Percentiles rank a stretch among this genome's conserved stretches.
These are phyloP conservation scores for Leptosphaerulina australis DNA, from an alignment of 2,329 filamentous ascomycete genomes.

Conservation along the genomic window DNA sequence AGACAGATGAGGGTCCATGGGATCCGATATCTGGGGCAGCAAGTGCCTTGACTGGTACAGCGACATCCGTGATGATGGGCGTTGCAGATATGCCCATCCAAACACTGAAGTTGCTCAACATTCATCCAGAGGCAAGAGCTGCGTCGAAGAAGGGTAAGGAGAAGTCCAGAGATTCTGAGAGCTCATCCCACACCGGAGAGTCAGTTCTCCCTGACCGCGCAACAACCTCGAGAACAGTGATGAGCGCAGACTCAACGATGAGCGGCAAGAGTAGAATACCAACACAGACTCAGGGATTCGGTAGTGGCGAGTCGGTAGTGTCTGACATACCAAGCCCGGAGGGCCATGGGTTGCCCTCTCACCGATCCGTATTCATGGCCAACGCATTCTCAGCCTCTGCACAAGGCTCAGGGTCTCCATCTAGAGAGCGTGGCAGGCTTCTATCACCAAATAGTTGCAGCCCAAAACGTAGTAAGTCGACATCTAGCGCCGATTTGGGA, in stretches of 20 bases:
- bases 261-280: constrained; percentile 32
- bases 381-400: constrained; percentile 41
- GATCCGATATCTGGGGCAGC: constrained; percentile 61
- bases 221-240: constrained; percentile 20
- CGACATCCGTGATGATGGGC: constrained; percentile 80
- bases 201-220: constrained; percentile 22
- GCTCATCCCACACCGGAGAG: constrained; percentile 23
- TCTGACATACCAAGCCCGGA: constrained; percentile 18
- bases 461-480: constrained; percentile 26
- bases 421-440: constrained; percentile 26
- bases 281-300: constrained; percentile 15
- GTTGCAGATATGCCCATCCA: constrained; percentile 73
- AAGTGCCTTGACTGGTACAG: constrained; percentile 79
- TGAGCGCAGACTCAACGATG: constrained; percentile 20
- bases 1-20: constrained; percentile 49
- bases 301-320: constrained; percentile 17
- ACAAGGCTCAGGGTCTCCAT: constrained; percentile 37
- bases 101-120: constrained; percentile 57
- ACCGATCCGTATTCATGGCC: constrained; percentile 40
- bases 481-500: constrained; percentile 22
- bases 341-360: constrained; percentile 30
- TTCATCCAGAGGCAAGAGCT: constrained; percentile 48
- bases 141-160: constrained; percentile 37
- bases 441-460: constrained; percentile 9
- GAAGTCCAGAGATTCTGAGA: constrained; percentile 20